phyloP scores from a whole-genome alignment of 768 basidiomycete genomes.

The Mycena venus region DNA sequence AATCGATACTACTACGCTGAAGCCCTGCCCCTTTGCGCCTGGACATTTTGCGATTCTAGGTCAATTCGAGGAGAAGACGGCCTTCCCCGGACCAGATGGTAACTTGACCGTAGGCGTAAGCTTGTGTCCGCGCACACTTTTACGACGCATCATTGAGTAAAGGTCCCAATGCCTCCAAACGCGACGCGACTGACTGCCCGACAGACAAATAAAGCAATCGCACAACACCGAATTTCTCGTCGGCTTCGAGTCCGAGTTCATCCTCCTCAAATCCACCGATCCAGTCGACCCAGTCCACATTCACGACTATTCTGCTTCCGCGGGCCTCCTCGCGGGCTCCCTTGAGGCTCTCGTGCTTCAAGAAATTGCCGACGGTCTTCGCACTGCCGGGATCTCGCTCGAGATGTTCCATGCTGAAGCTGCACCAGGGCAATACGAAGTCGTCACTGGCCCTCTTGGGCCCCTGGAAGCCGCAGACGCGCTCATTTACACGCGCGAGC shows the following conservation, averaged over 20 bases:
- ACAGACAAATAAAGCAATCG: conserved; percentile 36
- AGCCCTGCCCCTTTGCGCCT: conserved; percentile 67
- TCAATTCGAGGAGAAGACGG: conserved; percentile 73
- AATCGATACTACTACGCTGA: conserved; percentile 67
- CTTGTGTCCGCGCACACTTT: conserved; percentile 71
- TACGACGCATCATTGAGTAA: conserved; percentile 68
- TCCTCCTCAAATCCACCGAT: conserved; percentile 54
- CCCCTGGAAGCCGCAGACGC: conserved; percentile 68
- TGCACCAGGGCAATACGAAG: conserved; percentile 63
- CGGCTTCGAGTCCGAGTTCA: conserved; percentile 67
- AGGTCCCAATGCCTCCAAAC: conserved; percentile 32
- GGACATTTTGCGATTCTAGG: conserved; percentile 76
- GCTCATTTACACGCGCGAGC: conserved; percentile 63
- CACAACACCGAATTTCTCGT: conserved; percentile 54
- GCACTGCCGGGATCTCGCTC: conserved; percentile 13
- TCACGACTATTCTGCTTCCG: conserved; percentile 45
- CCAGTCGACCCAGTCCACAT: conserved; percentile 44
- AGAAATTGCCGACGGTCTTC: conserved; percentile 25
- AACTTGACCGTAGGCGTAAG: conserved; percentile 55
- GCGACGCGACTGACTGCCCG: conserved; percentile 49
- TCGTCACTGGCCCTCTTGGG: conserved; percentile 62
- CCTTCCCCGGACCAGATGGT: conserved; percentile 48
- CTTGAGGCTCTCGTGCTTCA: conserved; percentile 40
- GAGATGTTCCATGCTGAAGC: conserved; percentile 66
- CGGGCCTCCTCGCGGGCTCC: conserved; percentile 53